Conservation (phyloP, 352 stramenopile species). For the Phytophthora podocarpi region DNA sequence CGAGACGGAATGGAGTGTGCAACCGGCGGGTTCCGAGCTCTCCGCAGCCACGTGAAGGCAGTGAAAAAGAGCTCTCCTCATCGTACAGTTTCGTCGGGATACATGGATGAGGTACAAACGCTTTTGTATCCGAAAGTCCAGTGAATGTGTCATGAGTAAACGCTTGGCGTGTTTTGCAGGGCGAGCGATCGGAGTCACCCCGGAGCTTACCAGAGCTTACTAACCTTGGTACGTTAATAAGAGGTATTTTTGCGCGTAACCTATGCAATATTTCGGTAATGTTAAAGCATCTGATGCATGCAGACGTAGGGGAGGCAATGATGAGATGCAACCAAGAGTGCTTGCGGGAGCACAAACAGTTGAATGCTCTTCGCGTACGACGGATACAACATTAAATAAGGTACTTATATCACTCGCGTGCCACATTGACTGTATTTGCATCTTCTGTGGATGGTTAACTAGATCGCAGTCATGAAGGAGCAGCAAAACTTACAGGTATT, state of each 20-base stretch:
- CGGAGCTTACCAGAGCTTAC: not conserved
- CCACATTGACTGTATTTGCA: no score
- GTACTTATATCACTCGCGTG: no score
- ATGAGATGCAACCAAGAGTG: slow-evolving; percentile 32
- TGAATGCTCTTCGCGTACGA: slow-evolving; percentile 39
- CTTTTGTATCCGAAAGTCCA: not conserved
- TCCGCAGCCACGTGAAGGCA: slow-evolving; percentile 46
- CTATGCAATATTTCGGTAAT: no score
- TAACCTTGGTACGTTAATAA: slow-evolving; percentile 9
- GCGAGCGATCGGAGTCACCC: slow-evolving; percentile 8
- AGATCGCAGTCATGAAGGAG: slow-evolving; percentile 39
- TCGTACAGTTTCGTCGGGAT: not conserved
- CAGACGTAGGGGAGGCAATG: slow-evolving; percentile 3
- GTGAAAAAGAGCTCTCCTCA: slow-evolving; percentile 17
- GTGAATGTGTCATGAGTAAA: not conserved
- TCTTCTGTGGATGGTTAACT: no score
- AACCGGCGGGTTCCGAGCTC: slow-evolving; percentile 43
- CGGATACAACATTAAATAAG: no score
- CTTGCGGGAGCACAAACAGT: slow-evolving; percentile 30
- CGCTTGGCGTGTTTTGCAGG: not conserved
- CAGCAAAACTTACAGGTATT: slow-evolving; percentile 46
- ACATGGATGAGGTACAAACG: slow-evolving; percentile 8
- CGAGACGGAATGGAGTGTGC: slow-evolving; percentile 24
- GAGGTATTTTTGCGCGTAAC: not conserved
- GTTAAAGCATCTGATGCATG: not conserved